Evolutionary conservation across 1,284 basidiomycete species (phyloP), one percentile per base, ranked within the genome.

Genomic region (Cryptococcus neoformans): DNA sequence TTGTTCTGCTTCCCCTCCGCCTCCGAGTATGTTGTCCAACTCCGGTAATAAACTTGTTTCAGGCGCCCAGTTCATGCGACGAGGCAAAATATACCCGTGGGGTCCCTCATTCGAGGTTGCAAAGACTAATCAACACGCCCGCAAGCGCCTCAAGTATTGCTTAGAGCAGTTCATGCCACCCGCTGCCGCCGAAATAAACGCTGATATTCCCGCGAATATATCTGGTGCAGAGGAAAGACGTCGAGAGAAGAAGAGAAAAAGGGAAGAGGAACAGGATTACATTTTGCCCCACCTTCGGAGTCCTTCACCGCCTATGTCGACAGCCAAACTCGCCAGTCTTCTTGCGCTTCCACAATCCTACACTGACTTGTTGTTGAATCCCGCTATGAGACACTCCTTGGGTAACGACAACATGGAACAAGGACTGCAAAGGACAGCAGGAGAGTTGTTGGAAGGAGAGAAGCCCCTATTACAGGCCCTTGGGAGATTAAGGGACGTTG

Each of bases 381-480:
- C 75, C 0, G 70, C 77, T 2, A 72, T 78, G 63, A 56, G 72
- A 28, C 70, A 79, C 57, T 73, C 78, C 0, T 64, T 79, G 16
- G 77, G 74, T 6, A 67, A 74, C 44, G 76, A 75, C 47, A 66
- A 65, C 51, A 71, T 76, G 62, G 78, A 79, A 60, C 67, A 64
- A 17, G 76, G 75, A 0, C 51, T 79, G 40, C 72, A 74, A 56
- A 56, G 72, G 28, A 78, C 78, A 6, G 73, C 76, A 0, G 71
- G 70, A 37, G 77, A 79, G 51, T 56, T 79, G 34, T 59, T 79
- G 35, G 76, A 79, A 44, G 74, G 75, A 36, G 78, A 79, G 59
- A 77, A 71, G 53, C 72, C 71, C 7, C 55, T 79, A 37, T 63
- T 74, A 62, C 72, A 74, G 55, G 71, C 73, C 21, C 56, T 78